A percentile compares a stretch with the other conserved stretches of the same genome.
These are phyloP conservation scores for Microdochium paspali DNA, from an alignment of 2,329 filamentous ascomycete genomes.

Conservation along the genomic window DNA sequence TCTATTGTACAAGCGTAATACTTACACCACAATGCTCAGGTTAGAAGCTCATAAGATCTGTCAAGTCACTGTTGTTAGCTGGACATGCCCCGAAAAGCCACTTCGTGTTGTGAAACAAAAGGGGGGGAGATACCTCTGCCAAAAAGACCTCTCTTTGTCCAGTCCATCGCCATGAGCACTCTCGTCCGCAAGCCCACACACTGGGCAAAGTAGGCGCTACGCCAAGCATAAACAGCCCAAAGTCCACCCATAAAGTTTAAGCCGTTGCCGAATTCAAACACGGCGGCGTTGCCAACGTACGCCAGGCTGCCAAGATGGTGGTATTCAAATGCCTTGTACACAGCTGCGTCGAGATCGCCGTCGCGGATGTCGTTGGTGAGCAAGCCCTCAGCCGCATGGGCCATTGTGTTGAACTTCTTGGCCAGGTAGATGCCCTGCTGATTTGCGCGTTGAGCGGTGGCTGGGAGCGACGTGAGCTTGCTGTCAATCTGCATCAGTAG, in stretches of 20 bases:
- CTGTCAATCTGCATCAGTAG: conserved; percentile 86
- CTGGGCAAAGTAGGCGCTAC: conserved; percentile 94
- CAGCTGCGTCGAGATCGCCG: conserved; percentile 82
- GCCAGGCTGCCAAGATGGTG: conserved; percentile 84
- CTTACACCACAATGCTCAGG: background rate
- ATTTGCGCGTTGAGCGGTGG: conserved; percentile 91
- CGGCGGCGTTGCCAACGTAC: conserved; percentile 91
- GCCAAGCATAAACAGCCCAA: conserved; percentile 91
- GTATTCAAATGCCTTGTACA: conserved; percentile 94
- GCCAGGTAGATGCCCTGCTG: conserved; percentile 93
- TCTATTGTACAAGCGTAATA: background rate
- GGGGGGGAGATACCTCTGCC: conserved; percentile 71
- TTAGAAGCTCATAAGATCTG: conserved; percentile 1
- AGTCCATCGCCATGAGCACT: conserved; percentile 90
- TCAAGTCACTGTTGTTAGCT: background rate
- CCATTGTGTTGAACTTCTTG: conserved; percentile 87
- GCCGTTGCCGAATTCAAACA: conserved; percentile 80
- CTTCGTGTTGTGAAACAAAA: background rate
- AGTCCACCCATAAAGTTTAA: conserved; percentile 73
- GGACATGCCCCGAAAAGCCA: background rate
- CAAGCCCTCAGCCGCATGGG: conserved; percentile 67
- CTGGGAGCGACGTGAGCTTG: conserved; percentile 88
- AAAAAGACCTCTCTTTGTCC: conserved; percentile 93
- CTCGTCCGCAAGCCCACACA: conserved; percentile 89
- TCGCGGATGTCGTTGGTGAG: conserved; percentile 72